Base-by-base conservation (phyloP, 495 filamentous ascomycete species). In the Penicillium coprophilum region DNA sequence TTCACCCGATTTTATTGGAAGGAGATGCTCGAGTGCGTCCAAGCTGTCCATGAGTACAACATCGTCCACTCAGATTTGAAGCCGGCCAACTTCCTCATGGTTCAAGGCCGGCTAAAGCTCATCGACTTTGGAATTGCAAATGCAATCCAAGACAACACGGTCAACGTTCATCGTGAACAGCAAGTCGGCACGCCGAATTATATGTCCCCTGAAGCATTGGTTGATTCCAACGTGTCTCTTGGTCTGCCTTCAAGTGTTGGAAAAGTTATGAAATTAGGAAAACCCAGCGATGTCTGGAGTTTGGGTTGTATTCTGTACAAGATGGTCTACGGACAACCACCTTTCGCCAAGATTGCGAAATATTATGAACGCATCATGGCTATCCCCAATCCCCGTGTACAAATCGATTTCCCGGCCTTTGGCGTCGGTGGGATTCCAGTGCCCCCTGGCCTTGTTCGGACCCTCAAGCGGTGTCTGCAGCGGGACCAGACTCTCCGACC, bases 101-200 rank as follows among this genome's bases (percentile, higher is more conserved):
- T 92, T 13, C 83, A 91, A 60, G 91, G 91, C 32, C 80, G 86
- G 15, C 76, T 96, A 31, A 95, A 95, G 68, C 78, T 96, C 44
- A 96, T 96, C 59, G 91, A 96, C 70, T 98, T 98, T 68, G 94
- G 94, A 58, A 98, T 98, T 66, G 93, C 94, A 51, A 96, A 96
- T 66, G 91, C 94, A 23, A 97, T 98, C 64, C 87, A 94, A 64
- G 94, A 97, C 61, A 84, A 96, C 71, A 98, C 94, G 1, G 89
- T 97, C 64, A 98, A 98, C 60, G 92, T 98, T 20, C 93, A 98
- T 69, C 89, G 94, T 53, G 95, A 98, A 63, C 88, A 88, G 17
- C 91, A 96, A 70, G 85, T 97, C 55, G 94, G 94, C 24, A 98
- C 94, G 2, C 91, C 95, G 2, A 98, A 96, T 68, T 98, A 97